These are phyloP conservation scores for Pestalotiopsis sp. DNA, from an alignment of 2,329 filamentous ascomycete genomes.

Conservation along the genomic window DNA sequence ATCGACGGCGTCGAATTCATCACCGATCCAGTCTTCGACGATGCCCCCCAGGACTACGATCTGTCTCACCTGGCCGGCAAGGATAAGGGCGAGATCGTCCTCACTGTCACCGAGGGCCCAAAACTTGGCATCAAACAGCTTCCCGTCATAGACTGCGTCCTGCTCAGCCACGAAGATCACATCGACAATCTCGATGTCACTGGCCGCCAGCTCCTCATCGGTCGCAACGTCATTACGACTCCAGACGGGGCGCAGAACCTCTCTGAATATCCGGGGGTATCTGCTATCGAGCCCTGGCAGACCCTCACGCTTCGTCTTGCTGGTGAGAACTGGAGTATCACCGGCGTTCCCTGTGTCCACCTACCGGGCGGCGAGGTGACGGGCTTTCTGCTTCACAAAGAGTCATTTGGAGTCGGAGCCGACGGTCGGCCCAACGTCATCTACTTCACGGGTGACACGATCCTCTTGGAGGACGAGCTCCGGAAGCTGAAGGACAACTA, in stretches of 20 bases:
- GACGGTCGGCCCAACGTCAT: not conserved
- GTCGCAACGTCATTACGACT: not conserved
- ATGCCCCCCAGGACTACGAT: not conserved
- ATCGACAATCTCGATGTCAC: not conserved
- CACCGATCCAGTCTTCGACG: not conserved
- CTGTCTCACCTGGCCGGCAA: not conserved
- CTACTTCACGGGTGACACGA: not conserved
- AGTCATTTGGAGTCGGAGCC: not conserved
- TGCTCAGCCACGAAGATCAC: not conserved
- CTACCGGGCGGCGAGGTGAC: not conserved
- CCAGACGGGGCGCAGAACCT: not conserved
- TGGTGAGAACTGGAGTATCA: not conserved
- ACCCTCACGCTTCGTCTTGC: not conserved
- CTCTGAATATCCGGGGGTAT: not conserved
- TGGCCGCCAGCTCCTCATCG: not conserved
- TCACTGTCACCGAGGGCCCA: not conserved
- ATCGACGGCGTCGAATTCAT: not conserved
- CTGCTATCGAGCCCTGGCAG: not conserved
- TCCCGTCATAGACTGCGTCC: not conserved
- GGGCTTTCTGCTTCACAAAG: not conserved
- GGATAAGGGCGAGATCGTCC: not conserved
- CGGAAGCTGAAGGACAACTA: not conserved
- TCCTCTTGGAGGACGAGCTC: not conserved
- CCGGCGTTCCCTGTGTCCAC: not conserved
- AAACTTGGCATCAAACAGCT: not conserved